These are phyloP conservation scores for Volutella citrinella DNA, from an alignment of 2,329 filamentous ascomycete genomes.

Conservation along the genomic window DNA sequence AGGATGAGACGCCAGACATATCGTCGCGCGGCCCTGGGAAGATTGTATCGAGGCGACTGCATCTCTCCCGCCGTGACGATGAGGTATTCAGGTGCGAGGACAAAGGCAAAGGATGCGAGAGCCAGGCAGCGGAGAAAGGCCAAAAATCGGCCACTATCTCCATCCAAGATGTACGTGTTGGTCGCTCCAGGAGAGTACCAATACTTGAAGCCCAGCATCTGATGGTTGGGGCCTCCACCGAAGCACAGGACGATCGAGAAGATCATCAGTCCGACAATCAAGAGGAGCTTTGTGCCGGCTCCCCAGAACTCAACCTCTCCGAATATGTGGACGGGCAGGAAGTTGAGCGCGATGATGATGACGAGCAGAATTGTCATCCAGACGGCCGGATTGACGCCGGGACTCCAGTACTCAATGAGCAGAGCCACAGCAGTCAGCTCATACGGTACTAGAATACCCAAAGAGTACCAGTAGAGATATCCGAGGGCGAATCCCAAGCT, in stretches of 20 bases:
- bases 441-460: conserved; percentile 9
- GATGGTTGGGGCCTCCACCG: conserved; percentile 43
- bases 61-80: not conserved
- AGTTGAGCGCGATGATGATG: conserved; percentile 17
- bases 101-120: conserved; percentile 7
- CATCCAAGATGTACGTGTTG: not conserved
- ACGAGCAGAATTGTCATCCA: conserved; percentile 16
- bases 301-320: conserved; percentile 51
- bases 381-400: conserved; percentile 12
- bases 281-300: conserved; percentile 44
- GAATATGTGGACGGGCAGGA: conserved; percentile 39
- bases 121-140: conserved; percentile 9
- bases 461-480: conserved; percentile 41
- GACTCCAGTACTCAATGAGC: conserved; percentile 19
- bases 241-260: conserved; percentile 46
- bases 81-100: not conserved
- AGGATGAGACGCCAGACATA: not conserved
- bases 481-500: conserved; percentile 36
- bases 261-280: conserved; percentile 46
- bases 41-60: not conserved
- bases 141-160: not conserved
- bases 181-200: conserved; percentile 23
- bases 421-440: conserved; percentile 16
- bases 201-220: conserved; percentile 41
- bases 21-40: not conserved